Percentiles rank a stretch among this genome's conserved stretches.
These are phyloP conservation scores for Pluteus cervinus DNA, from an alignment of 768 basidiomycete species.

Conservation along the genomic window DNA sequence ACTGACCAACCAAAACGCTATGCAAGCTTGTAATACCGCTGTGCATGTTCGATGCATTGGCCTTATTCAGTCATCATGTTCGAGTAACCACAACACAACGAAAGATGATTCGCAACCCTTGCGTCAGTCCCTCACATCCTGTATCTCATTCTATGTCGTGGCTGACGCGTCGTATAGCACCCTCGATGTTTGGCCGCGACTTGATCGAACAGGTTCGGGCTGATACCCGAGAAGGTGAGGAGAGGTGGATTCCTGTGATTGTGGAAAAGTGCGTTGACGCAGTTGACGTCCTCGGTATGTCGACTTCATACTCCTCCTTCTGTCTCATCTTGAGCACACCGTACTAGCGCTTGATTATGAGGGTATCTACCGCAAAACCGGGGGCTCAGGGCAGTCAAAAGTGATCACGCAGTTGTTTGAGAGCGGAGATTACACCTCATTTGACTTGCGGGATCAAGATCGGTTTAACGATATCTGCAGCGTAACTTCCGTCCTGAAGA, in stretches of 20 bases:
- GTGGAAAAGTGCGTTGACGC: slow-evolving; percentile 96
- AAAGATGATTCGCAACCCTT: slow-evolving; percentile 32
- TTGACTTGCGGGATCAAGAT: slow-evolving; percentile 82
- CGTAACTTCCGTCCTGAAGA: slow-evolving; percentile 94
- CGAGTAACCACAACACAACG: slow-evolving; percentile 33
- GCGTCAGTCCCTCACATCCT: slow-evolving; percentile 27
- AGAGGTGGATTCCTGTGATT: slow-evolving; percentile 72
- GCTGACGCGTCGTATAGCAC: slow-evolving; percentile 38
- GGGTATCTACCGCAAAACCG: slow-evolving; percentile 97
- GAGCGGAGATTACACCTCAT: slow-evolving; percentile 80
- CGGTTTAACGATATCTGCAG: slow-evolving; percentile 97
- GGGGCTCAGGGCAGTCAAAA: slow-evolving; percentile 89
- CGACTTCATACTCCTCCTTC: background rate
- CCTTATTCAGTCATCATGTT: slow-evolving; percentile 61
- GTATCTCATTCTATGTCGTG: slow-evolving; percentile 1
- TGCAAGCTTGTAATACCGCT: slow-evolving; percentile 72
- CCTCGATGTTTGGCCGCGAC: slow-evolving; percentile 91
- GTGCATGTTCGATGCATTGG: slow-evolving; percentile 85
- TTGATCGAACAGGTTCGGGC: slow-evolving; percentile 77
- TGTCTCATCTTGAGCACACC: background rate
- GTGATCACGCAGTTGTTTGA: slow-evolving; percentile 93
- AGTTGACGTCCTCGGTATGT: slow-evolving; percentile 79
- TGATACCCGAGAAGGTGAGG: slow-evolving; percentile 53
- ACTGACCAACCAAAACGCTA: slow-evolving; percentile 1
- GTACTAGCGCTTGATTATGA: slow-evolving; percentile 92